Percentiles rank a stretch among this genome's conserved stretches.
These are phyloP conservation scores for Calendula officinalis DNA, from an alignment of 129 eudicot genomes.

Conservation along the genomic window DNA sequence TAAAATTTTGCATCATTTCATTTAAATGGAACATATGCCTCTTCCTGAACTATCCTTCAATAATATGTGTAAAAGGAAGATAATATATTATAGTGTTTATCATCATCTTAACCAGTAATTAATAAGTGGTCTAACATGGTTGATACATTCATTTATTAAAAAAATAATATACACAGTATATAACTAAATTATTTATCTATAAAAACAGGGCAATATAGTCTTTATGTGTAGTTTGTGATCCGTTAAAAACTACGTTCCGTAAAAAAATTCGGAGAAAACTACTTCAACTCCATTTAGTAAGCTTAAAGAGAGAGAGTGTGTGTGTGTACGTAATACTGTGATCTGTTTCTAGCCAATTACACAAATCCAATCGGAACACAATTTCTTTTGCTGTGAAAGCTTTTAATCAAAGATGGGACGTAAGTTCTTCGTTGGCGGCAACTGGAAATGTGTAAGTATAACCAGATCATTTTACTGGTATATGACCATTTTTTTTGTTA, in stretches of 20 bases:
- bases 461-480: too few species aligned
- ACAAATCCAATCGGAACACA: background rate
- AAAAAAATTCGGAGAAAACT: conserved; percentile 17
- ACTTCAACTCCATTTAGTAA: conserved; percentile 18
- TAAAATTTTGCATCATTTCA: too few species aligned
- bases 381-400: conserved; percentile 1
- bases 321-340: conserved; percentile 5
- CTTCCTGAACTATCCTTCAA: too few species aligned
- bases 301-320: conserved; percentile 20
- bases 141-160: too few species aligned
- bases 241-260: conserved; percentile 28
- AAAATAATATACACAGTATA: background rate
- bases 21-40: too few species aligned
- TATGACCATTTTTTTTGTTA: too few species aligned
- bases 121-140: too few species aligned
- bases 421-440: conserved; percentile 57
- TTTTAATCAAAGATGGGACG: conserved; percentile 42
- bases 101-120: too few species aligned
- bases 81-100: too few species aligned
- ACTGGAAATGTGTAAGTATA: conserved; percentile 25
- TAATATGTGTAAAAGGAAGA: too few species aligned
- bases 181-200: background rate
- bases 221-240: conserved; percentile 18
- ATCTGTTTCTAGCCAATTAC: conserved; percentile 1
- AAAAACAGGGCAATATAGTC: background rate